Evolutionary conservation across 495 filamentous ascomycete species (phyloP).

Genomic region (Friedmanniomyces simplex): DNA sequence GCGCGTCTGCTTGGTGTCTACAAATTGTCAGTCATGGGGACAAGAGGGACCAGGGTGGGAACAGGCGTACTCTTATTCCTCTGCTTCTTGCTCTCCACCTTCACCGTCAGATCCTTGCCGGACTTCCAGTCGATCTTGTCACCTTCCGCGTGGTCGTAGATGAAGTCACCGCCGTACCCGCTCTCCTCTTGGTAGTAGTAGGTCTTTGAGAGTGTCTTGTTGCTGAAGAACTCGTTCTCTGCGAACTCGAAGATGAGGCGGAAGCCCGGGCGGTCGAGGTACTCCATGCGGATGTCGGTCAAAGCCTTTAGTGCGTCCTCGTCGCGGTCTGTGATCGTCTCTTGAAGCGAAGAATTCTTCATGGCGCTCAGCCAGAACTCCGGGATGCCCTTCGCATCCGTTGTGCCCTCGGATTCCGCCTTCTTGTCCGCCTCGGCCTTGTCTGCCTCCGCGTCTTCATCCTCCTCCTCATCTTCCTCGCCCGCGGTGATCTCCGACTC

Average conservation of each 20-base stretch:
- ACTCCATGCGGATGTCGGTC: conserved; percentile 97
- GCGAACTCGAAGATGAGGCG: conserved; percentile 93
- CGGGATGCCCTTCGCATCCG: conserved; percentile 64
- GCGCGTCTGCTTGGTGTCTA: conserved; percentile 97
- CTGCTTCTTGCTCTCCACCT: conserved; percentile 97
- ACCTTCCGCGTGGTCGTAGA: conserved; percentile 97
- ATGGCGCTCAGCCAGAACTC: conserved; percentile 99
- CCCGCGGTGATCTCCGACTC: conserved; percentile 77
- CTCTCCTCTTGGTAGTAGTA: conserved; percentile 99
- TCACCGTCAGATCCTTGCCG: conserved; percentile 84
- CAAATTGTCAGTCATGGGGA: neutral
- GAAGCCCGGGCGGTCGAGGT: conserved; percentile 96
- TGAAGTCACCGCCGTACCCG: conserved; percentile 96
- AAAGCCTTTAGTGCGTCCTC: conserved; percentile 84
- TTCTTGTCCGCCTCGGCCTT: conserved; percentile 39
- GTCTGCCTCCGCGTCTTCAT: conserved; percentile 38
- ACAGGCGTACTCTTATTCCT: conserved; percentile 85
- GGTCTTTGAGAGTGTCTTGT: conserved; percentile 94
- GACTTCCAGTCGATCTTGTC: conserved; percentile 97
- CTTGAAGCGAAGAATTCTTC: conserved; percentile 97
- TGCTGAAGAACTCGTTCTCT: conserved; percentile 91
- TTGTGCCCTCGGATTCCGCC: conserved; percentile 38
- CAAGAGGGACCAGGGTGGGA: neutral
- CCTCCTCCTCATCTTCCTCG: conserved; percentile 66
- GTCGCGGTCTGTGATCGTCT: conserved; percentile 96